phyloP scores from a whole-genome alignment of 768 basidiomycete genomes.

The Chlorophyllum brunneum region DNA sequence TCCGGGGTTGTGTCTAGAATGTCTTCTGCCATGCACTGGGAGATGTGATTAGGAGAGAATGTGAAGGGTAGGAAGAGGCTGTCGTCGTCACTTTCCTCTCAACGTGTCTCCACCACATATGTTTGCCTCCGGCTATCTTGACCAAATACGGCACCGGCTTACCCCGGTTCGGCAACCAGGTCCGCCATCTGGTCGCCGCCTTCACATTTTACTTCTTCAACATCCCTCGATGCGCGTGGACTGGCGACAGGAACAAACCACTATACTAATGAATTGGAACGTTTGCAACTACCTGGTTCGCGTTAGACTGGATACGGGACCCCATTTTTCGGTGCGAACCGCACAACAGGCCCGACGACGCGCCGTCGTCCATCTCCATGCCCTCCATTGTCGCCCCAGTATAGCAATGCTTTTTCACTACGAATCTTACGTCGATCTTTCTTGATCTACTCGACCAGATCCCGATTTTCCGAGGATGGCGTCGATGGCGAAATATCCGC shows the following conservation, averaged over 20 bases:
- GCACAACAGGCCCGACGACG: not conserved
- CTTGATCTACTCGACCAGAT: not conserved
- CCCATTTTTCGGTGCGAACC: not conserved
- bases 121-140: not conserved
- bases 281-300: not conserved
- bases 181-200: not conserved
- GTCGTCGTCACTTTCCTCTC: not conserved
- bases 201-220: not conserved
- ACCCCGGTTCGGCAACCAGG: conserved; percentile 5
- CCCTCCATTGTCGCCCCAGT: conserved; percentile 2
- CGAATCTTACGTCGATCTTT: not conserved
- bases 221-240: not conserved
- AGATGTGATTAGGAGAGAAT: conserved; percentile 5
- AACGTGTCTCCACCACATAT: conserved; percentile 7
- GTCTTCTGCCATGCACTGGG: conserved; percentile 15
- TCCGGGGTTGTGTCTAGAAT: conserved; percentile 3
- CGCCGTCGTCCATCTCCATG: not conserved
- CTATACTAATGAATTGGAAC: too few species aligned
- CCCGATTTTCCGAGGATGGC: not conserved
- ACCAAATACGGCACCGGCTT: conserved; percentile 2
- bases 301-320: not conserved
- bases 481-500: not conserved
- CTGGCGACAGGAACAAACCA: too few species aligned
- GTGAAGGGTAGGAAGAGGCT: not conserved
- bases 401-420: not conserved